Evolutionary conservation across 768 basidiomycete species (phyloP).

Genomic region (Boletus patriciae): DNA sequence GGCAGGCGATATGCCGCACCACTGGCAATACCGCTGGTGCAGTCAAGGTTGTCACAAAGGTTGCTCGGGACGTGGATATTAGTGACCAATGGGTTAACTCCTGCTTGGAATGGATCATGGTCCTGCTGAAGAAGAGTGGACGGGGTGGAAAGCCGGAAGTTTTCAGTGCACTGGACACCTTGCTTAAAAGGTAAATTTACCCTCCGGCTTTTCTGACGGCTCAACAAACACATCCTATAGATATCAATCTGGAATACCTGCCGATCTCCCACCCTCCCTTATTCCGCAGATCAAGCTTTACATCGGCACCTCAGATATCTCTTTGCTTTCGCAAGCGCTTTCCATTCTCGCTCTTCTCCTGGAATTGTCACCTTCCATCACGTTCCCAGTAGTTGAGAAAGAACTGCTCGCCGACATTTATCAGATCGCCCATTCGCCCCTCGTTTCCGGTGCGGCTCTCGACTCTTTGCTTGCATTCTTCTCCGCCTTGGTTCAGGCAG

Average conservation of each 20-base stretch:
- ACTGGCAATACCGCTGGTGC: conserved; percentile 72
- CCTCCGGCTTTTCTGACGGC: neutral
- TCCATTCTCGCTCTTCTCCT: conserved; percentile 66
- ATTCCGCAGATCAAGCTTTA: conserved; percentile 75
- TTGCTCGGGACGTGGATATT: conserved; percentile 73
- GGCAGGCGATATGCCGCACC: conserved; percentile 74
- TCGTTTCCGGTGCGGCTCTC: conserved; percentile 72
- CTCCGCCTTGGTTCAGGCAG: conserved; percentile 76
- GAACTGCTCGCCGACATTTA: conserved; percentile 66
- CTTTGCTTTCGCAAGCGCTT: conserved; percentile 72
- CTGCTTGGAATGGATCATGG: conserved; percentile 74
- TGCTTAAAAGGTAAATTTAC: conserved; percentile 59
- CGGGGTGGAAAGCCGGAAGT: conserved; percentile 75
- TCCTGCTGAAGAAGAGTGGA: conserved; percentile 75
- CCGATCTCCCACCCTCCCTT: conserved; percentile 58
- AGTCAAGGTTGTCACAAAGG: conserved; percentile 78
- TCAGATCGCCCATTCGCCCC: conserved; percentile 72
- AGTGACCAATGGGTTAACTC: conserved; percentile 80
- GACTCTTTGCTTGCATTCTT: conserved; percentile 86
- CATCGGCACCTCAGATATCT: conserved; percentile 72
- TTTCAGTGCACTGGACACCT: conserved; percentile 71
- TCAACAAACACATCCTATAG: conserved; percentile 26
- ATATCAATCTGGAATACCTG: conserved; percentile 51
- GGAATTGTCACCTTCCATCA: conserved; percentile 59
- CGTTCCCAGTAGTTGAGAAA: conserved; percentile 78